These are phyloP conservation scores for Phyllosticta citrichinensis DNA, from an alignment of 2,329 filamentous ascomycete genomes.

Conservation along the genomic window DNA sequence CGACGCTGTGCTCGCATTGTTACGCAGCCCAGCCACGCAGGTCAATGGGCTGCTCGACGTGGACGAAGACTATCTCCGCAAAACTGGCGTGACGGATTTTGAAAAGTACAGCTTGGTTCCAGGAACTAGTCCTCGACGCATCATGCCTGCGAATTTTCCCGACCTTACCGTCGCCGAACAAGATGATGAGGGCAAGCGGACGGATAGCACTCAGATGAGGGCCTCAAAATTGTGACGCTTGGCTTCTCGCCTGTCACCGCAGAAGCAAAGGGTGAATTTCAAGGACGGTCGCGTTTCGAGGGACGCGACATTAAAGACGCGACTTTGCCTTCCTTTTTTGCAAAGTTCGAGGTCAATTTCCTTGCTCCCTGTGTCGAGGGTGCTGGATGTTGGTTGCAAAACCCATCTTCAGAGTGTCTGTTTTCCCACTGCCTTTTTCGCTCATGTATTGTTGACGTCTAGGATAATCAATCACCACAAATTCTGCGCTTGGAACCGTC, in stretches of 20 bases:
- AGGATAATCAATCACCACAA: neutral
- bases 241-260: neutral
- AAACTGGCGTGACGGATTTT: constrained; percentile 60
- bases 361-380: neutral
- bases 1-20: constrained; percentile 65
- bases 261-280: neutral
- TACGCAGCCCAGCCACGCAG: constrained; percentile 45
- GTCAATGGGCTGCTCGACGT: constrained; percentile 66
- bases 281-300: neutral
- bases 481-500: neutral
- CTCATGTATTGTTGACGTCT: neutral
- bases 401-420: neutral
- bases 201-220: constrained; percentile 48
- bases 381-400: neutral
- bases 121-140: constrained; percentile 55
- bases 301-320: neutral
- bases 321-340: neutral
- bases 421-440: neutral
- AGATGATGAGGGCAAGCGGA: constrained; percentile 63
- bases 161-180: constrained; percentile 66
- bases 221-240: constrained; percentile 12
- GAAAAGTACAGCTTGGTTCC: constrained; percentile 59
- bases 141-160: constrained; percentile 65
- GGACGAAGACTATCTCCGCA: constrained; percentile 71
- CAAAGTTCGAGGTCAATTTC: neutral